These are phyloP conservation scores for Ormosia semicastrata DNA, from an alignment of 306 rosid genomes.

Conservation along the genomic window DNA sequence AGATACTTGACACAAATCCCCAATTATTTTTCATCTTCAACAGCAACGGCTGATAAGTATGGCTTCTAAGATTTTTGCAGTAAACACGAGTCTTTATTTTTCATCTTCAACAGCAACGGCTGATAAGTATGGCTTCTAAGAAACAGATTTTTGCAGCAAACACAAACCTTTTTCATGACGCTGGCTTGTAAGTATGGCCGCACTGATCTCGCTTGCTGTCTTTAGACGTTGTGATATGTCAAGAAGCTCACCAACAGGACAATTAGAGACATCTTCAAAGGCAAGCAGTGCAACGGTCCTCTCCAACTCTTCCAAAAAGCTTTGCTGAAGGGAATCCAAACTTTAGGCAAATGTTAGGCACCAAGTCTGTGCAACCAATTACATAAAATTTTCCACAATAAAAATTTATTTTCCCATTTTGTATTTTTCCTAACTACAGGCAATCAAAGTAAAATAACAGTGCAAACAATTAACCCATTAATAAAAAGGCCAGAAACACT, in stretches of 20 bases:
- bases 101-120: too few relatives aligned
- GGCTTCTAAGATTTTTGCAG: too few relatives aligned
- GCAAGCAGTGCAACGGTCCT: slow-evolving; percentile 95
- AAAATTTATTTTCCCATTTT: slow-evolving; percentile 17
- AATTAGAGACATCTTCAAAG: slow-evolving; percentile 86
- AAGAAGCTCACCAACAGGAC: slow-evolving; percentile 93
- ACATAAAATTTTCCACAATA: slow-evolving; percentile 5
- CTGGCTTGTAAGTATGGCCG: slow-evolving; percentile 91
- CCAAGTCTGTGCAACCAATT: slow-evolving; percentile 1
- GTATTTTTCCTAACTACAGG: neutral
- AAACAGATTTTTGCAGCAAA: slow-evolving; percentile 9
- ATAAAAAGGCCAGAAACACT: neutral
- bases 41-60: too few relatives aligned
- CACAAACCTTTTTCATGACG: slow-evolving; percentile 91
- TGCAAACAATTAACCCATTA: neutral
- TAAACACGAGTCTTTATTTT: too few relatives aligned
- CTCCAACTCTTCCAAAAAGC: slow-evolving; percentile 96
- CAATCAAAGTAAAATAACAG: slow-evolving; percentile 10
- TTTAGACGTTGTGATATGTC: slow-evolving; percentile 94
- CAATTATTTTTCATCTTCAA: too few relatives aligned
- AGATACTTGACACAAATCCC: too few relatives aligned
- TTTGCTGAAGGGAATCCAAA: slow-evolving; percentile 59
- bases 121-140: too few relatives aligned
- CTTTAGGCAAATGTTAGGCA: slow-evolving; percentile 20
- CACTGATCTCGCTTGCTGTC: slow-evolving; percentile 97